Base-by-base conservation (phyloP, 352 stramenopile species). In the Phytophthora ramorum region DNA sequence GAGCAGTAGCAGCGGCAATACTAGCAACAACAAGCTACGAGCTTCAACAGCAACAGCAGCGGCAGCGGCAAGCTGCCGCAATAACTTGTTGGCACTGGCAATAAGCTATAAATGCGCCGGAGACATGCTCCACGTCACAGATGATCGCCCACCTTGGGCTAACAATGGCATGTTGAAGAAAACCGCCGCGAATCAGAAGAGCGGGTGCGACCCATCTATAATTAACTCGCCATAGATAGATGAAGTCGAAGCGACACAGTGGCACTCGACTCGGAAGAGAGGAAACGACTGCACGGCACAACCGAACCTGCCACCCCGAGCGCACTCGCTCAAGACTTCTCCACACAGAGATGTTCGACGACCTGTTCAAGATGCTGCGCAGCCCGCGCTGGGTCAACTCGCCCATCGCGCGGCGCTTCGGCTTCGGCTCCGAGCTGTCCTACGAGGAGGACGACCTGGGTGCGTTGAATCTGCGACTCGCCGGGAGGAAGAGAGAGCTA, bases 321-420 rank as follows among this genome's bases (percentile, higher is more conserved):
- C 58, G 46, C 49, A 43, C 46, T 3, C 38, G 37, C 40, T 6
- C 17, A n/a, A 40, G 16, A 66, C 43, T 40, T 17, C 35, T 22
- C 34, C 37, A 10, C 37, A 10, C 37, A 44, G 35, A 63, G 43
- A 87, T 87, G 79, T 81, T 87, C 45, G 76, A 83, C 75, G 82
- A 93, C 66, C 66, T 94, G 44, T 73, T 94, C 71, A 92, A 92
- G 81, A 64, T 92, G 61, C 87, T 94, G 72, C 83, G 83, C 67
- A 94, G 86, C 61, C 85, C 85, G 35, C 83, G 82, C 50, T 94
- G 85, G 85, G 78, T 76, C 30, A 85, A 91, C 64, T 94, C 85
- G 63, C 81, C 83, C 9, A 84, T 94, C 32, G 85, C 83, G 22
- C 74, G 84, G 14, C 76, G 81, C 44, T 78, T 94, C 44, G 86